phyloP scores from a whole-genome alignment of 148 eudicot genomes.

The Rhododendron molle region DNA sequence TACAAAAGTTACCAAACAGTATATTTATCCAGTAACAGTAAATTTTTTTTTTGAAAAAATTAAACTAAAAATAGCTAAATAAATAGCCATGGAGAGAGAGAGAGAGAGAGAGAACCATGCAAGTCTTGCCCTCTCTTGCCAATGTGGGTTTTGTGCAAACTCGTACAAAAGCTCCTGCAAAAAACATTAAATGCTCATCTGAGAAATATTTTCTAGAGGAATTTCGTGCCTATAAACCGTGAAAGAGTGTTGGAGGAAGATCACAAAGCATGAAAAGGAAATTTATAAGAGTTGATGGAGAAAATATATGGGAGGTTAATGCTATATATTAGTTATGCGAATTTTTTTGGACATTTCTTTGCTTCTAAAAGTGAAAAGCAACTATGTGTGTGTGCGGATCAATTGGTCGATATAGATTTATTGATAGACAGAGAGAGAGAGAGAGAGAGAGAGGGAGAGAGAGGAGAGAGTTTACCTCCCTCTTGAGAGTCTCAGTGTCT shows the following conservation, averaged over 20 bases:
- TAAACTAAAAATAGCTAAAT: not conserved
- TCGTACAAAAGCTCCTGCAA: not conserved
- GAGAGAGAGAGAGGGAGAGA: not conserved
- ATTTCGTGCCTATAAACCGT: not conserved
- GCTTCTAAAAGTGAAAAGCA: not conserved
- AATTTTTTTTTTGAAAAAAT: not conserved
- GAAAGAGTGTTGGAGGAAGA: not conserved
- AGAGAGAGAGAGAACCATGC: not conserved
- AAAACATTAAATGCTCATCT: not conserved
- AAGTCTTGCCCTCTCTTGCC: conserved; percentile 1
- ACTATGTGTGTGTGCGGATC: not conserved
- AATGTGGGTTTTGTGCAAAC: not conserved
- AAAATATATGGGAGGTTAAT: not conserved
- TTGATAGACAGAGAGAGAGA: not conserved
- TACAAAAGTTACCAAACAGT: not conserved
- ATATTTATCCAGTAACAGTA: not conserved
- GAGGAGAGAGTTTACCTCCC: not conserved
- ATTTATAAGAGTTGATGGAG: not conserved
- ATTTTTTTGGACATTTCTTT: not conserved
- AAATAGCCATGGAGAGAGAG: not conserved
- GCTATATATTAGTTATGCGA: not conserved
- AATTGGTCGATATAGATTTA: too few species aligned
- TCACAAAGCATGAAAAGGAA: not conserved
- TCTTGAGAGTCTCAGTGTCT: not conserved
- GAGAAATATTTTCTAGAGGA: not conserved